Percentiles rank a stretch among this genome's conserved stretches.
Conservation (phyloP, 306 rosid species). For the Glycine tomentella region DNA sequence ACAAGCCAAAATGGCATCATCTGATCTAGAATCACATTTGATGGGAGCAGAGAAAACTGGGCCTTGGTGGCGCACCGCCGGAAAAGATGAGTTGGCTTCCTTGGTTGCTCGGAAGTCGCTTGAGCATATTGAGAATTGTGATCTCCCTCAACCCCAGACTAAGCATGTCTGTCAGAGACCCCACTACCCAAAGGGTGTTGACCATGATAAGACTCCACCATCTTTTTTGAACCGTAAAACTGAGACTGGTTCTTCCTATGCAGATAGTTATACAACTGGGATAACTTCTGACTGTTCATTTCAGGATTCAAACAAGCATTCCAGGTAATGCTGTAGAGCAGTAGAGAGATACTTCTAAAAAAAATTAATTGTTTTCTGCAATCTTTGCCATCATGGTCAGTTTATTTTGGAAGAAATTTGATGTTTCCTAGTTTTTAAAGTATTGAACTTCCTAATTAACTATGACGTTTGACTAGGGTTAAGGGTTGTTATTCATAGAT, state of each 20-base stretch:
- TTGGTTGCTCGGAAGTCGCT: constrained; percentile 85
- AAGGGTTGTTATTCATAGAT: background rate
- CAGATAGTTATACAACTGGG: constrained; percentile 51
- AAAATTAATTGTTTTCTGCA: background rate
- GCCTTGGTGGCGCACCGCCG: constrained; percentile 86
- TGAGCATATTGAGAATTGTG: constrained; percentile 80
- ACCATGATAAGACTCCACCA: constrained; percentile 49
- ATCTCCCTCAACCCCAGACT: constrained; percentile 79
- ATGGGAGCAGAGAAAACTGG: constrained; percentile 60
- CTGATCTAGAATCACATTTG: constrained; percentile 67
- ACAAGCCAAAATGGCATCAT: constrained; percentile 53
- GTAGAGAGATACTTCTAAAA: constrained; percentile 25
- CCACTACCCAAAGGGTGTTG: constrained; percentile 47
- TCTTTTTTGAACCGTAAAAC: constrained; percentile 59
- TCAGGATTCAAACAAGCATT: constrained; percentile 53
- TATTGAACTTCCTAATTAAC: constrained; percentile 20
- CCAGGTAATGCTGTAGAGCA: constrained; percentile 54
- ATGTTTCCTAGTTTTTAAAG: constrained; percentile 20
- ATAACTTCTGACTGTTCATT: constrained; percentile 54
- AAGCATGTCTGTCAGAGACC: constrained; percentile 51
- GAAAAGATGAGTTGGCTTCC: constrained; percentile 82
- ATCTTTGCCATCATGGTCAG: constrained; percentile 6
- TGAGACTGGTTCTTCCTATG: constrained; percentile 49
- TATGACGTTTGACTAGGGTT: background rate
- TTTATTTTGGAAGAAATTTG: constrained; percentile 16